Evolutionary conservation across 2,329 filamentous ascomycete genomes (phyloP).

Genomic region (Fusarium secorum): DNA sequence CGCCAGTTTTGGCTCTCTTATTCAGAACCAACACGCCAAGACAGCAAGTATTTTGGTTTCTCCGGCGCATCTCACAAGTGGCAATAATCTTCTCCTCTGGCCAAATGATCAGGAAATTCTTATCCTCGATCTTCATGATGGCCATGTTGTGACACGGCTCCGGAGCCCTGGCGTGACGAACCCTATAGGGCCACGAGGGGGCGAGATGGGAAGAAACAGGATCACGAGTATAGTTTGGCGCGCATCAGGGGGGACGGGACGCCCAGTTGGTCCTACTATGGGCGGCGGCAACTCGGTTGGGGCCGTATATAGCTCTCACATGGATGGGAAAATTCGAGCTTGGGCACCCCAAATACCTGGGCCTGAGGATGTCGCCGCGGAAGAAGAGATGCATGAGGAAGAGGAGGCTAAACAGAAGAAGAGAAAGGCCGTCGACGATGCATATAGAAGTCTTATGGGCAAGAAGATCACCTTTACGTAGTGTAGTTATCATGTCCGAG

Average conservation of each 20-base stretch:
- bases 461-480: slow-evolving; percentile 71
- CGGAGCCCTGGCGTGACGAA: slow-evolving; percentile 66
- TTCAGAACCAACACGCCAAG: slow-evolving; percentile 75
- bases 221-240: slow-evolving; percentile 81
- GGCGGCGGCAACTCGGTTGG: slow-evolving; percentile 62
- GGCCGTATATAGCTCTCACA: slow-evolving; percentile 79
- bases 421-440: slow-evolving; percentile 79
- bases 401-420: slow-evolving; percentile 66
- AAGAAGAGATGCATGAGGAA: slow-evolving; percentile 52
- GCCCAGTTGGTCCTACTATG: slow-evolving; percentile 66
- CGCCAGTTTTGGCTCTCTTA: slow-evolving; percentile 82
- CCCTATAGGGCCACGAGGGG: slow-evolving; percentile 50
- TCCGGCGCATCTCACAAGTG: slow-evolving; percentile 64
- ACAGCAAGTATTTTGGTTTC: slow-evolving; percentile 69
- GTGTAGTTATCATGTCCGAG: background rate
- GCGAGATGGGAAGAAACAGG: slow-evolving; percentile 69
- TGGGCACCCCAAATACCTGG: slow-evolving; percentile 73
- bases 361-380: slow-evolving; percentile 58
- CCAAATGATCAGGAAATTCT: slow-evolving; percentile 84
- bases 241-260: slow-evolving; percentile 65
- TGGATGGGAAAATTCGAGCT: slow-evolving; percentile 81
- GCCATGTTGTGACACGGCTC: slow-evolving; percentile 74
- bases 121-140: slow-evolving; percentile 80
- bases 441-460: slow-evolving; percentile 79
- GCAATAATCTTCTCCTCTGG: slow-evolving; percentile 77